Evolutionary conservation across 2,329 filamentous ascomycete genomes (phyloP).

Genomic region (Diaporthe velutina): DNA sequence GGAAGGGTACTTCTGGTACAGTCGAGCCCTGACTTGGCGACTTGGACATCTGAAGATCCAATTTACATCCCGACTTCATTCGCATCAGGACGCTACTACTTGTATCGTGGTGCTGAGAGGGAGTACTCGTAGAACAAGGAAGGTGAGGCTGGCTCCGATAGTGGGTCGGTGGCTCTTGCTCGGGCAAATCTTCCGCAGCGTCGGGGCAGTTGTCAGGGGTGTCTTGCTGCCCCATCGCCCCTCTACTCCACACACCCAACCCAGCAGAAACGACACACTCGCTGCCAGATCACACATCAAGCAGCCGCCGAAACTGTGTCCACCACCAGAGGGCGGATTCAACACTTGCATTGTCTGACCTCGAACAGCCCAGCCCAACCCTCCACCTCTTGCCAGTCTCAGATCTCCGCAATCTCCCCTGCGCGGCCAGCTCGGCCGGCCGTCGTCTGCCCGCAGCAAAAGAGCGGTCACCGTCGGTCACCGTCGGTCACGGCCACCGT

Average conservation of each 20-base stretch:
- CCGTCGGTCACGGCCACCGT: background rate
- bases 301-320: constrained; percentile 30
- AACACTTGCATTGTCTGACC: constrained; percentile 21
- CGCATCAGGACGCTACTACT: too few relatives aligned
- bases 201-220: background rate
- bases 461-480: constrained; percentile 21
- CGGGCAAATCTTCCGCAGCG: background rate
- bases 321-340: constrained; percentile 4
- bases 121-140: too few relatives aligned
- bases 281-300: constrained; percentile 7
- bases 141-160: background rate
- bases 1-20: background rate
- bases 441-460: background rate
- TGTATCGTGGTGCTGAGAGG: too few relatives aligned
- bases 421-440: background rate
- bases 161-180: background rate
- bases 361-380: constrained; percentile 26
- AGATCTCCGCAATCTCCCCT: constrained; percentile 7
- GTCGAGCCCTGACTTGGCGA: too few relatives aligned
- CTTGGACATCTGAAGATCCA: background rate
- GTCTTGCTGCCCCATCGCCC: background rate
- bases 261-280: constrained; percentile 15
- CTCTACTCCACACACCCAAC: background rate
- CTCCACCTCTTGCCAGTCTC: constrained; percentile 5
- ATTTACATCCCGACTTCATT: background rate